phyloP scores from a whole-genome alignment of 139 green algal genomes.

The Coelastrella sp. region DNA sequence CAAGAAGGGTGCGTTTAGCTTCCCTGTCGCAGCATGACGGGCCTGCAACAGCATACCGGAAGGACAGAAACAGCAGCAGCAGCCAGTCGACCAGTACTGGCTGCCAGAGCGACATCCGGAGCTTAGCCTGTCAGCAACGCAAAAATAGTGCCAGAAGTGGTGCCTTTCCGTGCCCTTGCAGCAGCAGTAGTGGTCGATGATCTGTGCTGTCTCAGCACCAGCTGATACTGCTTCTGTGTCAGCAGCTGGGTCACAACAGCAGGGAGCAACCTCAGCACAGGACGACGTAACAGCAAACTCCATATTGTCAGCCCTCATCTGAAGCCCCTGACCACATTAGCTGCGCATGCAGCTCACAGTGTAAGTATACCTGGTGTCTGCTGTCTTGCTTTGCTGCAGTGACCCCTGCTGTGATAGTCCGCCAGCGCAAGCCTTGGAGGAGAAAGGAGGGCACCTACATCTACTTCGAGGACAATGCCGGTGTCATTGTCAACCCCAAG shows the following conservation, averaged over 20 bases:
- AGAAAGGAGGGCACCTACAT: conserved; percentile 99
- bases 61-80: background rate
- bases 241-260: too few relatives aligned
- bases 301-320: too few relatives aligned
- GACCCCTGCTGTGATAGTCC: conserved; percentile 94
- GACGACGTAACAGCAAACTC: too few relatives aligned
- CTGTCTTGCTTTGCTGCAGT: conserved; percentile 52
- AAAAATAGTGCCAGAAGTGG: too few relatives aligned
- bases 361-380: too few relatives aligned
- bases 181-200: too few relatives aligned
- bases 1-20: conserved; percentile 94
- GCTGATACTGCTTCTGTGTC: too few relatives aligned
- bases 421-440: conserved; percentile 98
- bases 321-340: too few relatives aligned
- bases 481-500: conserved; percentile 99
- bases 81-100: background rate
- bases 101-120: background rate
- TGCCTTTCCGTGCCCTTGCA: too few relatives aligned
- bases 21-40: background rate
- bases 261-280: too few relatives aligned
- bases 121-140: background rate
- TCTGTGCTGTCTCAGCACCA: too few relatives aligned
- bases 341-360: too few relatives aligned
- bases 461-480: conserved; percentile 99
- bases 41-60: conserved; percentile 4